Evolutionary conservation across 257 asterid species (phyloP).

Genomic region (Vinca minor): DNA sequence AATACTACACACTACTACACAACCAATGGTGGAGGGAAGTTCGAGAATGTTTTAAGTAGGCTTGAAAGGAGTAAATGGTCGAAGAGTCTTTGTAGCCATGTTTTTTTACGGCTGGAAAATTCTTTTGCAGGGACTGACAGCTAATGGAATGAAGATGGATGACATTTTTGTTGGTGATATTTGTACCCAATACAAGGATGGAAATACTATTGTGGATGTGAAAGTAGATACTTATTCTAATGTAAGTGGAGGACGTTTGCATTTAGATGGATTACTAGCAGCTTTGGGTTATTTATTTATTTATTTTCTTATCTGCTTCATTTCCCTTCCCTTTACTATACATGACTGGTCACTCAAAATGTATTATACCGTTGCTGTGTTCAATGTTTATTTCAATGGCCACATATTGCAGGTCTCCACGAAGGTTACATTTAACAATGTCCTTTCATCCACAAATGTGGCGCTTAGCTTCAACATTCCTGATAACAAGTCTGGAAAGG

Average conservation of each 20-base stretch:
- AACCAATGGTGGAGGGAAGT: too few species aligned
- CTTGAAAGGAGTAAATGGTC: background rate
- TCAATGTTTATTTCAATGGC: slow-evolving; percentile 10
- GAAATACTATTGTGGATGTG: slow-evolving; percentile 58
- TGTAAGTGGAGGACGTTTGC: slow-evolving; percentile 34
- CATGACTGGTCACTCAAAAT: background rate
- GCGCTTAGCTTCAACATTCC: slow-evolving; percentile 73
- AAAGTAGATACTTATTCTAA: slow-evolving; percentile 74
- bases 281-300: too few species aligned
- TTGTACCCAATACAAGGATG: slow-evolving; percentile 57
- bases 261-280: background rate
- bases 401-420: slow-evolving; percentile 49
- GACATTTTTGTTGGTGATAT: slow-evolving; percentile 68
- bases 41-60: background rate
- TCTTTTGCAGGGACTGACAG: slow-evolving; percentile 59
- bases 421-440: slow-evolving; percentile 47
- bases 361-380: background rate
- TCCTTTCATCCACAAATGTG: slow-evolving; percentile 54
- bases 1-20: background rate
- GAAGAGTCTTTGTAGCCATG: background rate
- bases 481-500: slow-evolving; percentile 88
- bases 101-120: background rate
- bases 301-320: background rate
- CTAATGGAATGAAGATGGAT: slow-evolving; percentile 66
- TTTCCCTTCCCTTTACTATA: background rate